Conservation (phyloP, 495 filamentous ascomycete species). For the Penicillium parvum region DNA sequence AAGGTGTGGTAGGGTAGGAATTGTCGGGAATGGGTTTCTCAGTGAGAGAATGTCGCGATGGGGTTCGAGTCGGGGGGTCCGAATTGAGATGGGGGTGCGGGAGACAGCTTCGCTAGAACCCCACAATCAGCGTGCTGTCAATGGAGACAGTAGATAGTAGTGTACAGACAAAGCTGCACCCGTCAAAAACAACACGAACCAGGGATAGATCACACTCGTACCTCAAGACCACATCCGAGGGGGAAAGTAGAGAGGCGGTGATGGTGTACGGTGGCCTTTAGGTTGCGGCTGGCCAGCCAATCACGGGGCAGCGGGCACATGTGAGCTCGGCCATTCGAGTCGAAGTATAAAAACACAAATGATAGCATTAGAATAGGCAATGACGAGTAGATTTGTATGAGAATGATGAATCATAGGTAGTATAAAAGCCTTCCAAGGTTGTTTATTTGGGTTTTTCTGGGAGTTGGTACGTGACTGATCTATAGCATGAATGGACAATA, state of each 20-base stretch:
- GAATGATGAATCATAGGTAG: no score
- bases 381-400: no score
- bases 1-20: conserved; percentile 14
- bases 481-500: no score
- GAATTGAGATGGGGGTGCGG: conserved; percentile 22
- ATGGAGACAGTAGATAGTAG: neutral
- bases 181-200: neutral
- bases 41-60: conserved; percentile 7
- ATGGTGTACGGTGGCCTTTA: conserved; percentile 40
- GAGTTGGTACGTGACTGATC: no score
- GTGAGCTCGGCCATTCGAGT: conserved; percentile 7
- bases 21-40: conserved; percentile 4
- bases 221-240: conserved; percentile 9
- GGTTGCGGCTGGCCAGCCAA: conserved; percentile 34
- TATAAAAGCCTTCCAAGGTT: no score
- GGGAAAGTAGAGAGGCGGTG: conserved; percentile 24
- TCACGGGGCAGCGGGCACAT: conserved; percentile 25
- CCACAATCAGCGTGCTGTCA: conserved; percentile 24
- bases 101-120: conserved; percentile 29
- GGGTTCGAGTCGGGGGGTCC: conserved; percentile 4
- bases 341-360: no score
- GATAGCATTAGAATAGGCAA: no score
- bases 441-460: no score
- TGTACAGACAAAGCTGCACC: conserved; percentile 1
- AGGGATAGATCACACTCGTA: neutral